phyloP scores from a whole-genome alignment of 2,329 filamentous ascomycete genomes.

The Arthrobotrys megalospora region DNA sequence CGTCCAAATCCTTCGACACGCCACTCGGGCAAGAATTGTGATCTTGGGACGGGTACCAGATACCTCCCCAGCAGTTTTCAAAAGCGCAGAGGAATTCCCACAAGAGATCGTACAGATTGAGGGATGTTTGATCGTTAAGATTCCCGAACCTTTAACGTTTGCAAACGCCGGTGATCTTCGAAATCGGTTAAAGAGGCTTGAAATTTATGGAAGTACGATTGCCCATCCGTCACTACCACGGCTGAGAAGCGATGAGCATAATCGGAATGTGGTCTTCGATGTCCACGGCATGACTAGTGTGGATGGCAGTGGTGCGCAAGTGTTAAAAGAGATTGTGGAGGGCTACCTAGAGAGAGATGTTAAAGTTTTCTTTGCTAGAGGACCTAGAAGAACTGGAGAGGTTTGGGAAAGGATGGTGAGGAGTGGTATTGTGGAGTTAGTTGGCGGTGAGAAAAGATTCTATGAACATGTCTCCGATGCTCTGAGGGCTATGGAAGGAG shows the following conservation, averaged over 20 bases:
- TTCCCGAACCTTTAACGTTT: slow-evolving; percentile 95
- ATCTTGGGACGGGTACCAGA: slow-evolving; percentile 92
- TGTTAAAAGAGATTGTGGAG: slow-evolving; percentile 88
- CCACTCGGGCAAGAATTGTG: slow-evolving; percentile 92
- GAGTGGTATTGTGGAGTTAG: slow-evolving; percentile 87
- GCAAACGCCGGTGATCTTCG: slow-evolving; percentile 96
- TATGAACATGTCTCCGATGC: slow-evolving; percentile 88
- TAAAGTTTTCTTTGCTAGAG: slow-evolving; percentile 74
- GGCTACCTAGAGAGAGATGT: slow-evolving; percentile 84
- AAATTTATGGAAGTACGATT: slow-evolving; percentile 87
- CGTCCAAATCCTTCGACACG: slow-evolving; percentile 88
- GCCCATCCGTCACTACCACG: slow-evolving; percentile 91
- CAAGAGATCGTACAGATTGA: slow-evolving; percentile 88
- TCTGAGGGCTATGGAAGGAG: slow-evolving; percentile 82
- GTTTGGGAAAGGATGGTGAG: slow-evolving; percentile 81
- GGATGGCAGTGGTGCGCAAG: slow-evolving; percentile 93
- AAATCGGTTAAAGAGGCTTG: slow-evolving; percentile 83
- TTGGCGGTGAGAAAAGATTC: slow-evolving; percentile 84
- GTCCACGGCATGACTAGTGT: slow-evolving; percentile 97
- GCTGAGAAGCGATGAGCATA: slow-evolving; percentile 81
- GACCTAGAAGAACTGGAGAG: slow-evolving; percentile 64
- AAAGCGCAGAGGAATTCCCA: slow-evolving; percentile 83
- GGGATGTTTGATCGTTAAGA: slow-evolving; percentile 90
- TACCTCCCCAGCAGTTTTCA: slow-evolving; percentile 77
- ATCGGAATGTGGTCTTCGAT: slow-evolving; percentile 94